These are phyloP conservation scores for Exobasidium rhododendri DNA, from an alignment of 1,284 basidiomycete genomes.

Conservation along the genomic window DNA sequence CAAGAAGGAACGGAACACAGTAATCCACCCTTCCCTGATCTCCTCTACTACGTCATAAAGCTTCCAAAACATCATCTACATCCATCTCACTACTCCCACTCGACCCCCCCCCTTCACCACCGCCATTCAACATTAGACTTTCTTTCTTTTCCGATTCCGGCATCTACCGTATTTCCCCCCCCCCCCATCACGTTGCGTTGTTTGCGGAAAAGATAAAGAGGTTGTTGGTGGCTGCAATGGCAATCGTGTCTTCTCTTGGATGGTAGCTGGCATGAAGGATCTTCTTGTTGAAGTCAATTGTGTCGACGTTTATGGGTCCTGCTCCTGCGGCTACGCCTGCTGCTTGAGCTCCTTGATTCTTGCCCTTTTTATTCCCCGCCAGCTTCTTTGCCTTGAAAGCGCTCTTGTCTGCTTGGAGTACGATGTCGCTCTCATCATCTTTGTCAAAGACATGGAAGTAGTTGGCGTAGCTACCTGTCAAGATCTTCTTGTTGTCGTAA, in stretches of 20 bases:
- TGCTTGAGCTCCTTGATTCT: constrained; percentile 65
- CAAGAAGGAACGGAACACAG: too few relatives aligned
- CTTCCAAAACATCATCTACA: too few relatives aligned
- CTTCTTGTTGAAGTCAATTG: constrained; percentile 86
- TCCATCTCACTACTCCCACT: too few relatives aligned
- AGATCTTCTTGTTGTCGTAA: constrained; percentile 46
- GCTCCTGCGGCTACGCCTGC: constrained; percentile 58
- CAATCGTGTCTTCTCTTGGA: constrained; percentile 90
- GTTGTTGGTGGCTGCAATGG: constrained; percentile 27
- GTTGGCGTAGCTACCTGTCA: constrained; percentile 97
- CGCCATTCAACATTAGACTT: too few relatives aligned
- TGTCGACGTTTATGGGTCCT: constrained; percentile 53
- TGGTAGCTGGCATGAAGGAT: constrained; percentile 85
- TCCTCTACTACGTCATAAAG: too few relatives aligned
- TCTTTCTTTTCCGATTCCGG: too few relatives aligned
- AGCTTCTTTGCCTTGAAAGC: constrained; percentile 98
- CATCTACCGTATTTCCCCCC: too few relatives aligned
- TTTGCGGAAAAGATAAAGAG: constrained; percentile 61
- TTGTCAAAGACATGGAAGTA: constrained; percentile 99
- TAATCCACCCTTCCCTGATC: too few relatives aligned
- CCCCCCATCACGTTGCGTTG: constrained; percentile 17
- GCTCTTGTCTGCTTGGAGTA: constrained; percentile 97
- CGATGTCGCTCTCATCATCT: constrained; percentile 82
- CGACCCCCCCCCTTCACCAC: too few relatives aligned
- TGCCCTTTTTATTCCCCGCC: constrained; percentile 66